These are phyloP conservation scores for Diaporthe velutina DNA, from an alignment of 2,329 filamentous ascomycete species.

Conservation along the genomic window DNA sequence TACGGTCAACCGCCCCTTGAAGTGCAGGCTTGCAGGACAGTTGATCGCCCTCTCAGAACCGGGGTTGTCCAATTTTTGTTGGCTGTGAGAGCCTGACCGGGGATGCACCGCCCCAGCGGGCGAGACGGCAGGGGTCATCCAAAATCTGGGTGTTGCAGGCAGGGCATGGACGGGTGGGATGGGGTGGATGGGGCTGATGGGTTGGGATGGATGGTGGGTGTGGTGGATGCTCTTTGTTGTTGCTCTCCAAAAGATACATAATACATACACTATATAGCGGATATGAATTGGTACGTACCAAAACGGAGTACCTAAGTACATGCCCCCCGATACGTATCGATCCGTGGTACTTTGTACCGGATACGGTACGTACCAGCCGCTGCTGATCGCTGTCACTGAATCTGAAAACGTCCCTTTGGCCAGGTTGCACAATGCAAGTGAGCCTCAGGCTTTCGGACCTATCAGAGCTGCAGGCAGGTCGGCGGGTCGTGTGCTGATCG, in stretches of 20 bases:
- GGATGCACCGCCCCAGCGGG: not conserved
- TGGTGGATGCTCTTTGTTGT: slow-evolving; percentile 17
- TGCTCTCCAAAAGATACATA: slow-evolving; percentile 14
- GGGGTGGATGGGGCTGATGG: not conserved
- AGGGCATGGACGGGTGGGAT: slow-evolving; percentile 18
- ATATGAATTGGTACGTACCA: slow-evolving; percentile 38
- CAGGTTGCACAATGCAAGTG: not conserved
- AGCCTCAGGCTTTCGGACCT: too few relatives aligned
- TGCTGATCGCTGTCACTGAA: slow-evolving; percentile 16
- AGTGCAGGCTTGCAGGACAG: not conserved
- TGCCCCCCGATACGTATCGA: slow-evolving; percentile 36
- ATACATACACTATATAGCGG: slow-evolving; percentile 39
- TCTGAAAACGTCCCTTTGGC: slow-evolving; percentile 30
- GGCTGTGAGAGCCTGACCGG: not conserved
- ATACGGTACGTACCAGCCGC: slow-evolving; percentile 24
- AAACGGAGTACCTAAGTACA: slow-evolving; percentile 40
- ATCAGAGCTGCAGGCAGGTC: too few relatives aligned
- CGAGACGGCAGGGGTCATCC: not conserved
- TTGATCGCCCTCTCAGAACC: not conserved
- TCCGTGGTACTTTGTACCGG: slow-evolving; percentile 16
- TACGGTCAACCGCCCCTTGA: too few relatives aligned
- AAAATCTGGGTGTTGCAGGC: not conserved
- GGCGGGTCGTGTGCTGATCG: too few relatives aligned
- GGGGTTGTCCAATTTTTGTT: not conserved
- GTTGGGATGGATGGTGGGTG: slow-evolving; percentile 6